Percentiles rank a stretch among this genome's conserved stretches.
Conservation (phyloP, 106 monocot genomes). For the Dendrobium huoshanense region DNA sequence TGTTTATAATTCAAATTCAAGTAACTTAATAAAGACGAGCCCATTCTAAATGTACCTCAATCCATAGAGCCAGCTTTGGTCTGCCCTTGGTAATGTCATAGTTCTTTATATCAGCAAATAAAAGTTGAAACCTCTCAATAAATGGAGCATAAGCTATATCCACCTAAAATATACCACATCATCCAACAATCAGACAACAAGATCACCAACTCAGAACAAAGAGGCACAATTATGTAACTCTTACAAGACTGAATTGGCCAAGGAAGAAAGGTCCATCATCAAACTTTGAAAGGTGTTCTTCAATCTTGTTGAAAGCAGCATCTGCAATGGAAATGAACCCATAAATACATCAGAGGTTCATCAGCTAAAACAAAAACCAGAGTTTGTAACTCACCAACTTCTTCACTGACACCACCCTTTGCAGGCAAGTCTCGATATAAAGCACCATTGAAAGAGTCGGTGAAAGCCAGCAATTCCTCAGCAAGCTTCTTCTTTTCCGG, state of each 20-base stretch:
- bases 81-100: constrained; percentile 74
- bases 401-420: constrained; percentile 43
- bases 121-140: constrained; percentile 67
- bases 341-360: not conserved
- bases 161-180: constrained; percentile 31
- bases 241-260: constrained; percentile 79
- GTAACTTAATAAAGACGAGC: not conserved
- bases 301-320: constrained; percentile 61
- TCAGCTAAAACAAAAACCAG: not conserved
- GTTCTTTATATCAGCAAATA: constrained; percentile 43
- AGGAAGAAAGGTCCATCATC: constrained; percentile 87
- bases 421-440: constrained; percentile 18
- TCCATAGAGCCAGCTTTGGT: constrained; percentile 62
- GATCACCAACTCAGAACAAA: not conserved
- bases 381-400: constrained; percentile 49
- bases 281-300: constrained; percentile 57
- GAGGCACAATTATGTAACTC: not conserved
- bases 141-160: constrained; percentile 89
- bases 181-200: not conserved
- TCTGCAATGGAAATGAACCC: constrained; percentile 13
- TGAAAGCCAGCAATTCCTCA: constrained; percentile 59
- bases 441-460: constrained; percentile 43
- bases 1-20: too few relatives aligned
- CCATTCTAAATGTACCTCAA: constrained; percentile 37
- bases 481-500: constrained; percentile 66